Evolutionary conservation across 371 early-diverging fungal species (phyloP).

Genomic region (Rhizomucor pusillus): DNA sequence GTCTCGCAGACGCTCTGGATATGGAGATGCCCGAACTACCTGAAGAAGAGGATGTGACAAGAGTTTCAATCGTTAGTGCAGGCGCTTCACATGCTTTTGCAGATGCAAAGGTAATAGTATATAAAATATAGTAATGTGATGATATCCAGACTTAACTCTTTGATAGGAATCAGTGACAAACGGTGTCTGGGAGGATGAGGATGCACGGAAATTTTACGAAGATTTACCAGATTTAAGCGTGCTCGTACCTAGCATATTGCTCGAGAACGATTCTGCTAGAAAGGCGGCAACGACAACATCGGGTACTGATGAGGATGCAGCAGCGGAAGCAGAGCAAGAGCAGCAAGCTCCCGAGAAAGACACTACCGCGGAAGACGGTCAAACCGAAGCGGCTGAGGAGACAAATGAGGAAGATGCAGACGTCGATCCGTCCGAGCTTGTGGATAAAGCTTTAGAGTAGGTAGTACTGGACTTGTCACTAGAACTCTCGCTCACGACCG

Average conservation of each 20-base stretch:
- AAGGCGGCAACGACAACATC: conserved; percentile 16
- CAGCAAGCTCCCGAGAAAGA: no score
- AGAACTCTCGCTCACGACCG: no score
- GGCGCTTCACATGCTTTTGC: conserved; percentile 28
- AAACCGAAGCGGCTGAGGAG: no score
- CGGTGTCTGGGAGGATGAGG: conserved; percentile 88
- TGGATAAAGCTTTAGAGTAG: conserved; percentile 40
- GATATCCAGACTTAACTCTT: conserved; percentile 12
- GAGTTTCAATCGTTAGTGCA: conserved; percentile 50
- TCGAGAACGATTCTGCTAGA: conserved; percentile 40
- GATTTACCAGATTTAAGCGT: conserved; percentile 72
- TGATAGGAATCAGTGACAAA: conserved; percentile 41
- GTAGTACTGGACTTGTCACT: neutral
- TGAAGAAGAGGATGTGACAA: conserved; percentile 55
- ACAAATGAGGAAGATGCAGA: conserved; percentile 30
- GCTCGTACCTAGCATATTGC: conserved; percentile 76
- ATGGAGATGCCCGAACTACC: conserved; percentile 76
- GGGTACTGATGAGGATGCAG: conserved; percentile 14
- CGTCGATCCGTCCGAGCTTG: conserved; percentile 14
- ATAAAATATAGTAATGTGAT: conserved; percentile 20
- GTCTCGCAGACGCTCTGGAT: conserved; percentile 63
- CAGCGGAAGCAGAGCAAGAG: no score
- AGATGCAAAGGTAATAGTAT: conserved; percentile 42
- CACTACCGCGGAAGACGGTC: no score
- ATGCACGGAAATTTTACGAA: conserved; percentile 82